phyloP scores from a whole-genome alignment of 2,329 filamentous ascomycete genomes.

The Tolypocladium cylindrosporum region DNA sequence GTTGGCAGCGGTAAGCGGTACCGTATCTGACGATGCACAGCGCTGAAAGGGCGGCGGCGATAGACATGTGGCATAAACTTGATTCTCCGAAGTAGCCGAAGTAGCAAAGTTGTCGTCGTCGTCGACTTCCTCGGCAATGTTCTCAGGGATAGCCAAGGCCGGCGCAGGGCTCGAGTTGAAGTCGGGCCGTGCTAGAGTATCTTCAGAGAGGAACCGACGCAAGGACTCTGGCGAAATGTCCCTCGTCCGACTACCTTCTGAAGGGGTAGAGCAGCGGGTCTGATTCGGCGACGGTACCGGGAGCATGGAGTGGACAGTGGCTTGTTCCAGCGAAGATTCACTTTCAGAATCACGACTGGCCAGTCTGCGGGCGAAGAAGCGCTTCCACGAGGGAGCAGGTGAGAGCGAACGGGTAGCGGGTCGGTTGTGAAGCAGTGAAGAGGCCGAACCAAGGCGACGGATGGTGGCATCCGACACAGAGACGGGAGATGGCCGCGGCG shows the following conservation, averaged over 20 bases:
- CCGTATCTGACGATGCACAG: conserved; percentile 17
- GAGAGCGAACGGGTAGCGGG: conserved; percentile 38
- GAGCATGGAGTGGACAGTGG: neutral
- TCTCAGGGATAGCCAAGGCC: conserved; percentile 23
- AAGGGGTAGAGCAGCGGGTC: conserved; percentile 8
- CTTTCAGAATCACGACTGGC: conserved; percentile 20
- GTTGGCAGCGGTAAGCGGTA: conserved; percentile 11
- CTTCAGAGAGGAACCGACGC: conserved; percentile 40
- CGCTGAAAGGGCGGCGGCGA: conserved; percentile 44
- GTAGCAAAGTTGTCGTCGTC: conserved; percentile 56
- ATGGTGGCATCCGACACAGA: conserved; percentile 8
- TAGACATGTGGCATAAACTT: conserved; percentile 33
- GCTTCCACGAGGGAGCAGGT: conserved; percentile 39
- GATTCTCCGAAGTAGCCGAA: conserved; percentile 34
- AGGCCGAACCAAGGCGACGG: conserved; percentile 20
- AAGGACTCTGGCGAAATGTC: conserved; percentile 48
- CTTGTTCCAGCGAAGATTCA: conserved; percentile 7
- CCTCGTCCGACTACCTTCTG: conserved; percentile 33
- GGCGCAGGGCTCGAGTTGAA: conserved; percentile 19
- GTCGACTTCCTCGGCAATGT: conserved; percentile 30
- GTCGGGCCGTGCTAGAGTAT: conserved; percentile 20
- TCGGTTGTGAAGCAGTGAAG: conserved; percentile 19
- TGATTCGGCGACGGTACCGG: neutral
- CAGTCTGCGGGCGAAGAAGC: conserved; percentile 37
- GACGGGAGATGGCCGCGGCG: conserved; percentile 50